Base-by-base conservation (phyloP, 805 yeast genomes). In the Vanderwaltozyma yarrowii region DNA sequence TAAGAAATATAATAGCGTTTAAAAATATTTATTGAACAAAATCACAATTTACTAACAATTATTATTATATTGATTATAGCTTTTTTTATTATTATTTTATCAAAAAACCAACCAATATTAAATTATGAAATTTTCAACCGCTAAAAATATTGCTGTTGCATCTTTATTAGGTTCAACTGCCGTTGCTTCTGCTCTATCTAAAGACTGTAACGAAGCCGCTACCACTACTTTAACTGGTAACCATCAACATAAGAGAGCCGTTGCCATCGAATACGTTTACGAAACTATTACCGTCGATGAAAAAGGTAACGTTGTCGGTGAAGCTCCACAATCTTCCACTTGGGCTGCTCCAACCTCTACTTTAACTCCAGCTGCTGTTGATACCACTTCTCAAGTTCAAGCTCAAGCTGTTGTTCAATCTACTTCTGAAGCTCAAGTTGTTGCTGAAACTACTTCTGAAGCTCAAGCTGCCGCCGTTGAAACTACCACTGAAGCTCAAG, bases 221-320 rank as follows among this genome's bases (percentile, higher is more conserved):
- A 37, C 40, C 14, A 37, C 40, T 6, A 37, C 40, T 28, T 36
- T 39, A 15, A 36, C 40, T 61, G 47, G 64, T 43, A 59, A 62
- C 39, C 74, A 69, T 55, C 73, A 61, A 44, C 74, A 70, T 54
- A 70, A 67, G 62, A 66, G 74, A 59, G 74, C 71, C 19, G 65
- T 69, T 38, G 74, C 72, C 31, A 65, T 69, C 43, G 72, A 69
- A 51, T 69, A 69, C 45, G 71, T 67, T 26, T 71, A 74, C 55
- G 72, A 73, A 48, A 72, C 78, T 24, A 71, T 73, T 36, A 66
- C 73, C 19, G 78, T 73, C 36, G 67, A 70, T 44, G 68, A 61
- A 34, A 56, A 63, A n/a, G 76, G 75, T 44, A 49, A 60, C 40
- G 67, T 75, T 34, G 52, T 72, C 26, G 31, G 60, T 16, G 37